Conservation (phyloP, 257 asterid species). For the Linaria vulgaris region DNA sequence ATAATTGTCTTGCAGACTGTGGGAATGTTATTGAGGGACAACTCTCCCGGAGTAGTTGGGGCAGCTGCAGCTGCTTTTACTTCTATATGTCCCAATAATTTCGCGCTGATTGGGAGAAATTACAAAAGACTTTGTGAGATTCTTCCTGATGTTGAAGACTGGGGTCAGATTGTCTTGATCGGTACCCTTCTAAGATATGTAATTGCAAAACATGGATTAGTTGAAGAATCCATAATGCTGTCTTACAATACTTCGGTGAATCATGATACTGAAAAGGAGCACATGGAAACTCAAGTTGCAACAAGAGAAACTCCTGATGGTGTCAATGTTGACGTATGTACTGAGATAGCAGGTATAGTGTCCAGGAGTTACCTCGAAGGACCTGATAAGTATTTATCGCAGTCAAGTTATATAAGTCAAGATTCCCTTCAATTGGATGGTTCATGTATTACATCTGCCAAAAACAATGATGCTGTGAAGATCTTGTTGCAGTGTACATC, state of each 20-base stretch:
- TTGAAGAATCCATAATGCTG: constrained; percentile 79
- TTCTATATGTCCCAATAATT: constrained; percentile 82
- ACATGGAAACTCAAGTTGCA: constrained; percentile 40
- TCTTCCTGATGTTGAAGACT: constrained; percentile 97
- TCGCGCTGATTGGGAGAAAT: constrained; percentile 73
- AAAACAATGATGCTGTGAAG: constrained; percentile 76
- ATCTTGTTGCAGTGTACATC: constrained; percentile 82
- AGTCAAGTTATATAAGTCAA: constrained; percentile 44
- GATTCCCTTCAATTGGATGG: constrained; percentile 47
- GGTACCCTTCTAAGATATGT: constrained; percentile 82
- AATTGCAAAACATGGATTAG: constrained; percentile 92
- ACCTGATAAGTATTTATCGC: constrained; percentile 80
- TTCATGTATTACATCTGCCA: constrained; percentile 62
- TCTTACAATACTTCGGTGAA: constrained; percentile 35
- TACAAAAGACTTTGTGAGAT: constrained; percentile 82
- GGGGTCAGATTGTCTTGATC: constrained; percentile 91
- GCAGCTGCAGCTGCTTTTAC: constrained; percentile 97
- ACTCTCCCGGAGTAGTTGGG: constrained; percentile 94
- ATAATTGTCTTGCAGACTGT: constrained; percentile 57
- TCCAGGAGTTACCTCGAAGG: constrained; percentile 92
- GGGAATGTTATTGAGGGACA: constrained; percentile 81
- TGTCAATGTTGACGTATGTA: constrained; percentile 32
- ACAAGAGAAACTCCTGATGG: constrained; percentile 33
- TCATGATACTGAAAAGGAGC: constrained; percentile 41
- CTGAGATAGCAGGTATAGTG: constrained; percentile 67